Evolutionary conservation across 805 yeast genomes (phyloP).

Genomic region (Hanseniaspora jakobsenii): DNA sequence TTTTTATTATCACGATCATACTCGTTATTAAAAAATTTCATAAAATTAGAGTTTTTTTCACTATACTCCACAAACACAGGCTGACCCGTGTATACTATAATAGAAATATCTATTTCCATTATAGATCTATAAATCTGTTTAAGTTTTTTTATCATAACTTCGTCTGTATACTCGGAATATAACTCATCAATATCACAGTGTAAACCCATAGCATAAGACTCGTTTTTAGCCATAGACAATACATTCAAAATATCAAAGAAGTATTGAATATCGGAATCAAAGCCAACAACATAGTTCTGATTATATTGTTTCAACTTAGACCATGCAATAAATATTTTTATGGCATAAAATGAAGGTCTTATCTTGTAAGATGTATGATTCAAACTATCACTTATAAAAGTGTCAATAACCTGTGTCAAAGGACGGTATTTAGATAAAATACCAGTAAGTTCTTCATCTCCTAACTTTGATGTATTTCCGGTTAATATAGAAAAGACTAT

Average conservation of each 20-base stretch:
- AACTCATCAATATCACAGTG: not conserved
- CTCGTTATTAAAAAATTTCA: too few species aligned
- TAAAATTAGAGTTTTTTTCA: too few species aligned
- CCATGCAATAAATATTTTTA: not conserved
- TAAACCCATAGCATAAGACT: slow-evolving; percentile 2
- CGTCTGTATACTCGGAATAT: not conserved
- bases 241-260: slow-evolving; percentile 6
- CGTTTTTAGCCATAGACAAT: not conserved
- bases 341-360: not conserved
- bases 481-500: not conserved
- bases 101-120: not conserved
- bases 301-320: slow-evolving; percentile 1
- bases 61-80: not conserved
- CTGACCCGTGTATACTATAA: slow-evolving; percentile 1
- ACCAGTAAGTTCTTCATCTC: not conserved
- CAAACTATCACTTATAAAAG: not conserved
- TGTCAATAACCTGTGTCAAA: not conserved
- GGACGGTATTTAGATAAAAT: not conserved
- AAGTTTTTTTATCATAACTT: not conserved
- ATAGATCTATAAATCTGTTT: not conserved
- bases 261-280: slow-evolving; percentile 1
- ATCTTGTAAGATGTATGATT: not conserved
- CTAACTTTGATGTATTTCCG: slow-evolving; percentile 3
- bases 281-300: not conserved
- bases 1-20: too few species aligned